Evolutionary conservation across 2,329 filamentous ascomycete species (phyloP), one percentile per base, ranked within the genome.

Genomic region (Camptophora hylomeconis): DNA sequence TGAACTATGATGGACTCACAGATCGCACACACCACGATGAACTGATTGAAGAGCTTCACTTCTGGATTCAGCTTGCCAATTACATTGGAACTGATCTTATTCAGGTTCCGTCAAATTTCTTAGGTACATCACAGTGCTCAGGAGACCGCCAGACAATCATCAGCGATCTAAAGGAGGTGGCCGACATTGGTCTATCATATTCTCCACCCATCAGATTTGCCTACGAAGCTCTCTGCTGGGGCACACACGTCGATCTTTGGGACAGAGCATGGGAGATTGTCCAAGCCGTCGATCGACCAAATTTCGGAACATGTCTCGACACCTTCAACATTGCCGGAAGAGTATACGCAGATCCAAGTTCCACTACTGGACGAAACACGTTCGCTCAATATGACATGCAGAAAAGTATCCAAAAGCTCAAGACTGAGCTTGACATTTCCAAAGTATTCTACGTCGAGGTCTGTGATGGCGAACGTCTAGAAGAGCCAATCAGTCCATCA

Each of bases 381-480:
- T 59, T 69, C 35, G 75, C 69, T 5, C 69, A 77, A 2, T 52
- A 57, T 4, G 65, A 61, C 1, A 60, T 79, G 2, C 48, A 52
- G 5, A 54, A 57, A 1, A 75, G 73, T 1, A 51, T 82, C 23
- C 49, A 57, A 17, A 56, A 63, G 4, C 54, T 83, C 5, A 51
- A 72, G 0, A 40, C 56, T 2, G 57, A 55, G 0, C 56, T 83
- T 5, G 37, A 35, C 14, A 58, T 69, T 2, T 50, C 57, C 22
- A 81, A 78, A 48, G 61, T 87, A 0, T 81, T 83, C 44, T 81
- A 80, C 44, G 61, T 87, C 1, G 81, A 87, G 47, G 64, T 86
- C 5, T 79, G 80, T 4, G 80, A 87, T 45, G 80, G 72, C 1
- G 76, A 82, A 48, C 60, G 65, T 3, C 59, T 84, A 3, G 44